Evolutionary conservation across 306 rosid genomes (phyloP).

Genomic region (Potentilla sterilis): DNA sequence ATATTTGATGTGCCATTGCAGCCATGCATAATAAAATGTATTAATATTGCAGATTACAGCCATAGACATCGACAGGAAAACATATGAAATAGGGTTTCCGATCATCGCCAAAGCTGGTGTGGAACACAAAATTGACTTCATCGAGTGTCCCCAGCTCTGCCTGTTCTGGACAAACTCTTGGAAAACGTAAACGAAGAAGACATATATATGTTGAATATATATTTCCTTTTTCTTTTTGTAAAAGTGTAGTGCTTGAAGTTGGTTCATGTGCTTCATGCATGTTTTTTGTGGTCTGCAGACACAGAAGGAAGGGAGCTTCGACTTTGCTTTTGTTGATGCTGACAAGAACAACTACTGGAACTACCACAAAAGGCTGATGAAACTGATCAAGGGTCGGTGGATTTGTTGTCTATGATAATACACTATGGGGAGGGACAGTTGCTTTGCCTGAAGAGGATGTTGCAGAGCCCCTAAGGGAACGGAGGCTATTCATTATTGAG

Average conservation of each 20-base stretch:
- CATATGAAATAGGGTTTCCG: conserved; percentile 57
- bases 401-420: conserved; percentile 46
- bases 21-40: background rate
- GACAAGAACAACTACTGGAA: conserved; percentile 51
- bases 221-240: background rate
- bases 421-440: conserved; percentile 50
- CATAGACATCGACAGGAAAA: conserved; percentile 38
- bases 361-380: conserved; percentile 51
- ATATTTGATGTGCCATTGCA: background rate
- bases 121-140: conserved; percentile 56
- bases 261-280: background rate
- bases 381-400: conserved; percentile 53
- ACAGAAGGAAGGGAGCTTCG: conserved; percentile 43
- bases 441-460: background rate
- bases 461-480: background rate
- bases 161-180: conserved; percentile 41
- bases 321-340: conserved; percentile 56
- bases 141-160: conserved; percentile 53
- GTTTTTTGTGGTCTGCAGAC: conserved; percentile 29
- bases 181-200: background rate
- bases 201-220: background rate
- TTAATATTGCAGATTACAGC: conserved; percentile 46
- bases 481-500: background rate
- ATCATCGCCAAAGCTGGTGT: conserved; percentile 55
- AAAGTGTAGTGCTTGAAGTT: background rate